Evolutionary conservation across 2,329 filamentous ascomycete species (phyloP).

Genomic region (Coniochaeta sp.): DNA sequence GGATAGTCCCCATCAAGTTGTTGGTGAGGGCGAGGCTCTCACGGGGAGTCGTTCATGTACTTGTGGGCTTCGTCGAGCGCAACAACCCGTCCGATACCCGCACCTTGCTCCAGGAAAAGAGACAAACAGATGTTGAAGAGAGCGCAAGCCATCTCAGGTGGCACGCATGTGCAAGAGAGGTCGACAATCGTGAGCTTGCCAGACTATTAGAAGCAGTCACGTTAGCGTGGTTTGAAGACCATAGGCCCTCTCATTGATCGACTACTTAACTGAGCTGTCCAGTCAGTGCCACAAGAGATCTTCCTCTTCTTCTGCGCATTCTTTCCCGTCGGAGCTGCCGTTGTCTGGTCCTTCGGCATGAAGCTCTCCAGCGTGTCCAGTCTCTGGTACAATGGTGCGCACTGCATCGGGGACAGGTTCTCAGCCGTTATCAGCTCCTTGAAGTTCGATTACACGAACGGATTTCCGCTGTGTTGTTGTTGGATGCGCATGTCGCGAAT

Average conservation of each 20-base stretch:
- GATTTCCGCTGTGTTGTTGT: conserved; percentile 26
- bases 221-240: not conserved
- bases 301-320: not conserved
- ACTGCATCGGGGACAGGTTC: conserved; percentile 40
- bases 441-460: conserved; percentile 47
- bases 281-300: conserved; percentile 17
- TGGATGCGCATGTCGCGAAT: conserved; percentile 46
- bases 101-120: conserved; percentile 53
- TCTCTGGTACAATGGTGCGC: conserved; percentile 48
- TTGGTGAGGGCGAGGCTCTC: conserved; percentile 55
- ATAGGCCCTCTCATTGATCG: too few relatives aligned
- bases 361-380: conserved; percentile 60
- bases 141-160: conserved; percentile 57
- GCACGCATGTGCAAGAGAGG: conserved; percentile 65
- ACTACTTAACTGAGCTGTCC: conserved; percentile 17
- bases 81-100: conserved; percentile 48
- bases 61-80: conserved; percentile 77
- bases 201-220: not conserved
- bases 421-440: conserved; percentile 25
- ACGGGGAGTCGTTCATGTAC: conserved; percentile 53
- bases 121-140: conserved; percentile 67
- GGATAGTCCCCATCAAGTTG: conserved; percentile 54
- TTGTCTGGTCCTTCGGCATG: conserved; percentile 29
- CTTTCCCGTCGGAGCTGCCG: not conserved
- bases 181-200: conserved; percentile 39